Base-by-base conservation (phyloP, 2,329 filamentous ascomycete genomes). In the Epichloe hybrida region DNA sequence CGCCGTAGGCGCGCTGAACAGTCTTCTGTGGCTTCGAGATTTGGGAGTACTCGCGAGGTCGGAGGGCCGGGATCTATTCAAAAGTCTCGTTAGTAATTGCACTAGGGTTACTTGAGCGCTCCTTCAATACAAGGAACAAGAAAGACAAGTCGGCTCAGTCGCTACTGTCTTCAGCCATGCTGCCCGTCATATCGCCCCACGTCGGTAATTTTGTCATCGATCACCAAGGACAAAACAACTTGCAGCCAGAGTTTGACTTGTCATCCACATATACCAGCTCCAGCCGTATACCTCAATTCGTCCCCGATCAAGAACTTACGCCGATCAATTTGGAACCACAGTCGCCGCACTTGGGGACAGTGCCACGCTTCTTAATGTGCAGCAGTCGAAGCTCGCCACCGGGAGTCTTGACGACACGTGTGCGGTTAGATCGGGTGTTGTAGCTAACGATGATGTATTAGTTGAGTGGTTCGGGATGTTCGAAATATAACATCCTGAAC, bases 21-120 rank as follows among this genome's bases (percentile, higher is more conserved):
- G 88, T 95, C 88, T 98, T 98, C 84, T 96, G 89, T 71, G 94
- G 91, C 76, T 91, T 89, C 69, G 90, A 96, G 77, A 98, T 86
- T 71, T 86, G 84, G 65, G 93, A 79, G 78, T 98, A 98, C 80
- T 98, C 88, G 78, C 90, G 90, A 69, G 93, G 93, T 71, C 93
- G 89, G 70, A 98, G 91, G 66, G 94, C 93, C 66, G 93, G 94
- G 67, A 95, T 75, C 89, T 95, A 50, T 3, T 9, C 21, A n/a
- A 13, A 9, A 36, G 13, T n/a, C 17, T 42, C 39, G 57, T 60
- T 48, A 60, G 57, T 49, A 34, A 31, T 4, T 49, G n/a, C 11
- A 12, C 21, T 3, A 4, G n/a, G 15, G 2, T 35, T 20, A 9
- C 12, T n/a, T 21, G n/a, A 21, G 31, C 6, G 21, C n/a, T 39